Conservation (phyloP, 352 stramenopile genomes). For the Phytophthora macrochlamydospora region DNA sequence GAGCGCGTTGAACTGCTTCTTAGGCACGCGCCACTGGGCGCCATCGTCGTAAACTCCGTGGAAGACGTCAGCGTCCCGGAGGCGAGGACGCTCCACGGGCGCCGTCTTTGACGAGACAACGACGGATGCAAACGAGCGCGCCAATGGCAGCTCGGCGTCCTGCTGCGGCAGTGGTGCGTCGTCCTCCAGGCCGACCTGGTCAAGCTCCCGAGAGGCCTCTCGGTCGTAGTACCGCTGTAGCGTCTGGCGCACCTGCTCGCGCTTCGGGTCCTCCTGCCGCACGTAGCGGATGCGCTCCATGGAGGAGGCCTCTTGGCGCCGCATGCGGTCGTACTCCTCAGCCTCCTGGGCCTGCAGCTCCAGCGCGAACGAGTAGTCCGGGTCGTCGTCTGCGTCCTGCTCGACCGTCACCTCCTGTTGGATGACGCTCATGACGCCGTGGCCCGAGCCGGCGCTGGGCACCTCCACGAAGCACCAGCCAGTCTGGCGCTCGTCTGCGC, state of each 20-base stretch:
- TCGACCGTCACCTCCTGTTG: conserved; percentile 69
- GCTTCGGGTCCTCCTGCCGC: conserved; percentile 54
- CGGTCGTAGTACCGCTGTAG: conserved; percentile 53
- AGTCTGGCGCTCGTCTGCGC: conserved; percentile 53
- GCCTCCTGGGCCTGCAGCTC: conserved; percentile 75
- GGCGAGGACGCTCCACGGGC: conserved; percentile 33
- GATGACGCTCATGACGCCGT: conserved; percentile 76
- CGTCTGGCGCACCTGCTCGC: conserved; percentile 51
- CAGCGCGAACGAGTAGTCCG: conserved; percentile 76
- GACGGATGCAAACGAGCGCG: conserved; percentile 22
- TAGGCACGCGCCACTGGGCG: conserved; percentile 30
- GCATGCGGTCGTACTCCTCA: conserved; percentile 75
- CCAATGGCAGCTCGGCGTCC: conserved; percentile 5
- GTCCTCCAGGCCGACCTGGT: conserved; percentile 19
- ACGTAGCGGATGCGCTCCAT: conserved; percentile 71
- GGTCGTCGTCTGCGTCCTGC: conserved; percentile 51
- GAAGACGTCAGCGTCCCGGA: conserved; percentile 36
- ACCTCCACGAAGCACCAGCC: conserved; percentile 83
- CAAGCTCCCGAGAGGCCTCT: conserved; percentile 31
- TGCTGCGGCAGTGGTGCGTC: conserved; percentile 4
- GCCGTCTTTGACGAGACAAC: conserved; percentile 1
- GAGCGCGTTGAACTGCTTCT: conserved; percentile 48
- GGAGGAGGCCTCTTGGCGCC: conserved; percentile 67
- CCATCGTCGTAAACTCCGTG: conserved; percentile 48
- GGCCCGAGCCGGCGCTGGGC: conserved; percentile 54